These are phyloP conservation scores for Triticum monococcum DNA, from an alignment of 176 grass and related monocot genomes.

Conservation along the genomic window DNA sequence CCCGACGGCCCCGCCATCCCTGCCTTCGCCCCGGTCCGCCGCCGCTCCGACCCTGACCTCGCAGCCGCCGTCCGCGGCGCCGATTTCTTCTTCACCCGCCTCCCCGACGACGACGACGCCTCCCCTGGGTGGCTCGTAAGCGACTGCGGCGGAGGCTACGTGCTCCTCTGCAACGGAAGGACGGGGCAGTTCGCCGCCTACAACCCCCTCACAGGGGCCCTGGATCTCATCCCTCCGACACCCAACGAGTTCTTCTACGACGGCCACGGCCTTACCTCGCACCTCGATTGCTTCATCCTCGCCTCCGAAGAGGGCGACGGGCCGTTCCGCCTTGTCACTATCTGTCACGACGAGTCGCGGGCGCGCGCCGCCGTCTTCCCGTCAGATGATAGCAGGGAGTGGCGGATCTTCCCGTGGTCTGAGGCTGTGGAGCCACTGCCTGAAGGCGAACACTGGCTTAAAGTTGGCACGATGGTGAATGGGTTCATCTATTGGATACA, in stretches of 20 bases:
- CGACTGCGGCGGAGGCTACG: neutral
- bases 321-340: neutral
- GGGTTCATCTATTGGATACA: neutral
- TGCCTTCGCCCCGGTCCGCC: neutral
- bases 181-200: neutral
- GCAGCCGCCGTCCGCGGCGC: neutral
- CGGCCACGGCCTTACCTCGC: neutral
- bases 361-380: neutral
- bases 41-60: neutral
- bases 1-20: neutral
- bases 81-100: slow-evolving; percentile 1
- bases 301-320: neutral
- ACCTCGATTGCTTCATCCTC: neutral
- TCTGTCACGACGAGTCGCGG: neutral
- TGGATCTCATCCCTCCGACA: neutral
- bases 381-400: neutral
- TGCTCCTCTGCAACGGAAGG: neutral
- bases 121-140: neutral
- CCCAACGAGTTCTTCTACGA: neutral
- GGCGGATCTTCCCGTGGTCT: neutral
- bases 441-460: neutral
- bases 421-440: neutral
- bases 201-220: neutral
- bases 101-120: neutral
- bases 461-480: neutral